Base-by-base conservation (phyloP, 352 stramenopile species). In the Pythium volutum region DNA sequence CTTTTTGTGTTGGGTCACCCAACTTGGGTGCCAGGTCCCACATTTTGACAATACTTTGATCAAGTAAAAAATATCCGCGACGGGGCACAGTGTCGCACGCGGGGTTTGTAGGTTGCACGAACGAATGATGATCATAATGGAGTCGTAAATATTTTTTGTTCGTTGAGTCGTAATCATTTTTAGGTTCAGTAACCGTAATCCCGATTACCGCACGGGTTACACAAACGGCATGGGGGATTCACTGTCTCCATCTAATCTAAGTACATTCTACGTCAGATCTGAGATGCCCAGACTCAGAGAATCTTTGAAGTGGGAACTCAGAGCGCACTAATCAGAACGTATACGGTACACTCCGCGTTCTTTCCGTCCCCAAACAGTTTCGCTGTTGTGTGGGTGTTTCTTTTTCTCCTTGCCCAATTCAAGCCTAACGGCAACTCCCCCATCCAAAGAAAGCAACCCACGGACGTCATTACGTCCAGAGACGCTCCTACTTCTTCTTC, bases 321-420 rank as follows among this genome's bases (percentile, higher is more conserved):
- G 52, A 22, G 52, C 26, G n/a, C 46, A 57, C 34, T 67, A 58
- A 42, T 67, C 11, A 53, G 36, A n/a, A 34, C 46, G 0, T 2
- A 16, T 20, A 52, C 60, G 39, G 59, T 66, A 50, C 41, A 2
- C 3, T 36, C 27, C 11, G 5, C 36, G n/a, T 50, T 41, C 22
- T 39, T 49, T 41, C 23, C 10, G 16, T 47, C 23, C 51, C 36
- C 29, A 16, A 67, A 62, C 60, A 67, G 60, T 67, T 66, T 66
- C 59, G 51, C 42, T n/a, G n/a, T n/a, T 38, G 33, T 38, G 33
- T 50, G 61, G 59, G 59, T 67, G 61, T 51, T 42, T 33, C 16
- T 27, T 36, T 51, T 62, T 62, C 41, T 11, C 57, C 43, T 60
- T 29, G 58, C n/a, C 12, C 34, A 36, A 57, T 57, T 47, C 29